Conservation (phyloP, 805 yeast species). For the Debaryomyces maramus region DNA sequence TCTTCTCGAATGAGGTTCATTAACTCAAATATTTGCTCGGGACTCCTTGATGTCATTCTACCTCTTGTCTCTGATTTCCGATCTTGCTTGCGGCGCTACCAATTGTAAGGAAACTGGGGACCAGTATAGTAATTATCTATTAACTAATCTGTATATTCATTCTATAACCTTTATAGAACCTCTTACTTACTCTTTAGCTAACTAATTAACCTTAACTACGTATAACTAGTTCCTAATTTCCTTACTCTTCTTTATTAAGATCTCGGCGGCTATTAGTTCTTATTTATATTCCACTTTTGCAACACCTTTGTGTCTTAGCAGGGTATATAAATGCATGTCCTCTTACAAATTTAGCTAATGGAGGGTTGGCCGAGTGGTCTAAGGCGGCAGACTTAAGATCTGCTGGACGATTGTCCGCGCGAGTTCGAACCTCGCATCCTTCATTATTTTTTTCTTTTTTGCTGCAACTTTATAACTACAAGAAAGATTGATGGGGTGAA, state of each 20-base stretch:
- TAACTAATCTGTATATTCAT: neutral
- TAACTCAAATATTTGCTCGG: neutral
- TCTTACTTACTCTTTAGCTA: neutral
- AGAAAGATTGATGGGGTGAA: too few relatives aligned
- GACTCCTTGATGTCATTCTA: neutral
- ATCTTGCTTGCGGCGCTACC: neutral
- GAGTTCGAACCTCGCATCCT: constrained; percentile 47
- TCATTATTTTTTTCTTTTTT: constrained; percentile 24
- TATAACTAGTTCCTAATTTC: neutral
- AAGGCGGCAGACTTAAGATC: constrained; percentile 46
- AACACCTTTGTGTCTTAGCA: too few relatives aligned
- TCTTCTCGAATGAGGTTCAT: neutral
- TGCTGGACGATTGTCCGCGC: constrained; percentile 44
- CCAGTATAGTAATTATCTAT: neutral
- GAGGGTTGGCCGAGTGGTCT: constrained; percentile 46
- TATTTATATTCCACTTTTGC: too few relatives aligned
- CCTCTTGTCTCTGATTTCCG: neutral
- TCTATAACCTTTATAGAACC: neutral
- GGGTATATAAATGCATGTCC: neutral
- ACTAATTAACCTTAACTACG: neutral
- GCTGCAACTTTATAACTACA: neutral
- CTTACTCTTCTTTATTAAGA: neutral
- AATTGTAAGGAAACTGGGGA: neutral
- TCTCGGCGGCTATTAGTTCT: too few relatives aligned
- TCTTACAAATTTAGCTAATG: constrained; percentile 15